A percentile compares a stretch with the other conserved stretches of the same genome.
Conservation (phyloP, 768 basidiomycete species). For the Lactifluus volemus region DNA sequence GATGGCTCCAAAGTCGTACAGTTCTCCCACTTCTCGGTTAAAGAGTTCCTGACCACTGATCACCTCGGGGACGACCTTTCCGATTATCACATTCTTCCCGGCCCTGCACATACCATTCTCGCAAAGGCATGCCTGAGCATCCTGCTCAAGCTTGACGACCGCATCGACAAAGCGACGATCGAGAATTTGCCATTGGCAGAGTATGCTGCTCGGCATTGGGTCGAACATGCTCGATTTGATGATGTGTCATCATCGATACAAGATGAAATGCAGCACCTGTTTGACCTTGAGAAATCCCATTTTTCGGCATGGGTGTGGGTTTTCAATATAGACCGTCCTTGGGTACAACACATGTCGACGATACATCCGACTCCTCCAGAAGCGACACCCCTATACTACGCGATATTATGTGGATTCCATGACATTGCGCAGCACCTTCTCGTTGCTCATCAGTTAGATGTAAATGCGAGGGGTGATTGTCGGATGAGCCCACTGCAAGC, state of each 20-base stretch:
- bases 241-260: not conserved
- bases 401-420: too few species aligned
- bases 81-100: too few species aligned
- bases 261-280: not conserved
- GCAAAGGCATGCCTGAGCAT: too few species aligned
- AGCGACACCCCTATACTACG: too few species aligned
- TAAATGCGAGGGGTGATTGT: not conserved
- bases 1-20: too few species aligned
- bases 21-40: too few species aligned
- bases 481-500: not conserved
- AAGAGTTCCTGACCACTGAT: too few species aligned
- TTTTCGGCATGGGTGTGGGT: conserved; percentile 7
- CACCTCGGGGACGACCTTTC: too few species aligned
- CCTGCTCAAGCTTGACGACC: not conserved
- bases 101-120: too few species aligned
- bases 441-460: too few species aligned
- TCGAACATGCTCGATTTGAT: not conserved
- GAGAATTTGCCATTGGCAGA: not conserved
- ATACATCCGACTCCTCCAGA: not conserved
- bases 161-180: too few species aligned
- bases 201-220: conserved; percentile 5
- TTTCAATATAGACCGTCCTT: not conserved
- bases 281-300: not conserved
- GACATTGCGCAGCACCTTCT: too few species aligned
- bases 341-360: not conserved